Conservation (phyloP, 169 alveolate genomes). For the Eimeria sp. region DNA sequence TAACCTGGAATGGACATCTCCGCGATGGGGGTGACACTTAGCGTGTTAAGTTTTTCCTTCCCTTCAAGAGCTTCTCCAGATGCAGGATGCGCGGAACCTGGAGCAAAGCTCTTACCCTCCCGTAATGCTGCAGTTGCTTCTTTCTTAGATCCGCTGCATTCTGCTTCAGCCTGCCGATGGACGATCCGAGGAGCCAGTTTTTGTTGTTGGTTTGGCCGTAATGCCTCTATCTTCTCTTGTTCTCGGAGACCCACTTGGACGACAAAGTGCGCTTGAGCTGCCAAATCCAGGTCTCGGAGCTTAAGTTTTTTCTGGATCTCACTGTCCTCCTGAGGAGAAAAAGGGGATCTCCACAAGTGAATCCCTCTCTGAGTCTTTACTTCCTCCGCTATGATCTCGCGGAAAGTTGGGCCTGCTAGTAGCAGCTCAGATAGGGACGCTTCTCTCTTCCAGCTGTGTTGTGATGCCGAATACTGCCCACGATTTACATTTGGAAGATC, state of each 20-base stretch:
- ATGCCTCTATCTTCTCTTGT: background rate
- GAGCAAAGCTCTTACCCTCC: background rate
- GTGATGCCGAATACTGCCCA: background rate
- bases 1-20: background rate
- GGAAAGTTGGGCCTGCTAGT: constrained; percentile 57
- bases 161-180: background rate
- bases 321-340: background rate
- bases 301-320: background rate
- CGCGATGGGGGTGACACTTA: background rate
- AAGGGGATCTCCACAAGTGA: background rate
- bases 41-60: background rate
- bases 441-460: constrained; percentile 15
- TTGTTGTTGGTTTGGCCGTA: background rate
- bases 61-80: background rate
- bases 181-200: background rate
- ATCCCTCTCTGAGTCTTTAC: too few species aligned
- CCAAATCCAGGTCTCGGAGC: background rate
- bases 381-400: constrained; percentile 16
- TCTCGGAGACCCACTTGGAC: background rate
- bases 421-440: constrained; percentile 27
- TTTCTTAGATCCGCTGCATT: background rate
- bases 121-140: background rate
- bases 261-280: background rate
- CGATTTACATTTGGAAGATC: background rate
- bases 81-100: background rate